phyloP scores from a whole-genome alignment of 1,284 basidiomycete species.

The Ceratobasidium sp. region DNA sequence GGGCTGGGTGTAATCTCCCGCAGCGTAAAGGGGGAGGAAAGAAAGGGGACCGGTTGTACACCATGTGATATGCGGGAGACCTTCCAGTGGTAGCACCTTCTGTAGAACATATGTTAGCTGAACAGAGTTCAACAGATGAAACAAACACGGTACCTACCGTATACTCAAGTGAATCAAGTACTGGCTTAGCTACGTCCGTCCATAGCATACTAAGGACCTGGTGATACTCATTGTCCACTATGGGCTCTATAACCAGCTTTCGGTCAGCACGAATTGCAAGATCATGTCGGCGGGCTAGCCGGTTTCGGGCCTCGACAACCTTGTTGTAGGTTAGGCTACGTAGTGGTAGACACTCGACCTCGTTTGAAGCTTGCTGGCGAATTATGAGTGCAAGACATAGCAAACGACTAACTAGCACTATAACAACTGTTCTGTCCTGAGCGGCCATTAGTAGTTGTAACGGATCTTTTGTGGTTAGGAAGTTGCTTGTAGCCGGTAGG shows the following conservation, averaged over 20 bases:
- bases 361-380: too few species aligned
- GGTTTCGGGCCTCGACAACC: too few species aligned
- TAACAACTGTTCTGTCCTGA: constrained; percentile 36
- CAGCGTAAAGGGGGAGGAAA: constrained; percentile 57
- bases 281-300: too few species aligned
- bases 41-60: constrained; percentile 56
- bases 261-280: too few species aligned
- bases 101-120: too few species aligned
- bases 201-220: constrained; percentile 42
- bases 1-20: constrained; percentile 49
- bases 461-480: constrained; percentile 13
- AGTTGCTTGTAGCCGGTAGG: constrained; percentile 23
- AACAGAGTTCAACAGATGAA: too few species aligned
- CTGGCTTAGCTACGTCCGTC: constrained; percentile 33
- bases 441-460: constrained; percentile 25
- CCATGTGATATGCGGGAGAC: constrained; percentile 54
- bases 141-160: too few species aligned
- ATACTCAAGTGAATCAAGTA: constrained; percentile 21
- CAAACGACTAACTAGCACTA: constrained; percentile 37
- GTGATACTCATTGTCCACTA: background rate
- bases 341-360: too few species aligned
- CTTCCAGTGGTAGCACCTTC: background rate
- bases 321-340: too few species aligned
- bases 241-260: background rate
- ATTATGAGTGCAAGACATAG: constrained; percentile 47